These are phyloP conservation scores for Chalara sp. DNA, from an alignment of 2,329 filamentous ascomycete genomes.

Conservation along the genomic window DNA sequence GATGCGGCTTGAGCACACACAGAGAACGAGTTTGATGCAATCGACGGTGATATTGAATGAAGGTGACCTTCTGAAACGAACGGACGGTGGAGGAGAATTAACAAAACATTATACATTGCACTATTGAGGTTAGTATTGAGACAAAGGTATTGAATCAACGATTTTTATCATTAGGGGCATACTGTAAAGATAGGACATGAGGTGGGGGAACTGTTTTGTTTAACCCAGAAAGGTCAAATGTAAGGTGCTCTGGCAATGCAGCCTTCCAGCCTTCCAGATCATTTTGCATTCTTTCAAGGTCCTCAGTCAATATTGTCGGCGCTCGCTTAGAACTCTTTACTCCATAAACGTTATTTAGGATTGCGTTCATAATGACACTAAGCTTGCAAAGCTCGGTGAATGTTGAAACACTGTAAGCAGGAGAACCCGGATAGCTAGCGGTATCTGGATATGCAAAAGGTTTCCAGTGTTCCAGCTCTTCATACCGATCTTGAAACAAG, in stretches of 20 bases:
- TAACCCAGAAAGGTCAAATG: constrained; percentile 26
- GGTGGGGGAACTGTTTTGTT: constrained; percentile 33
- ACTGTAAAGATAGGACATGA: constrained; percentile 36
- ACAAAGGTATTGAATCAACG: not conserved
- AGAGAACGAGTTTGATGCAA: constrained; percentile 33
- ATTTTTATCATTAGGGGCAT: not conserved
- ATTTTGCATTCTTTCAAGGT: constrained; percentile 31
- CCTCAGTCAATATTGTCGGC: constrained; percentile 28
- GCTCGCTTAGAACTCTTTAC: constrained; percentile 33
- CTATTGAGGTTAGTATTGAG: not conserved
- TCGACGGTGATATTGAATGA: constrained; percentile 32
- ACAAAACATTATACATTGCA: constrained; percentile 42
- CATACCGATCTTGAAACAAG: constrained; percentile 40
- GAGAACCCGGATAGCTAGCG: constrained; percentile 27
- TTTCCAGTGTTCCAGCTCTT: constrained; percentile 46
- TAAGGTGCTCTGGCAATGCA: constrained; percentile 35
- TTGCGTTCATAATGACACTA: constrained; percentile 40
- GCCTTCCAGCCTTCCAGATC: constrained; percentile 37
- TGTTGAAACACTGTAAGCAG: constrained; percentile 37
- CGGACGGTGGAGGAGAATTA: constrained; percentile 47
- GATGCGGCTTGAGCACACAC: constrained; percentile 40
- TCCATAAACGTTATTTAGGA: constrained; percentile 38
- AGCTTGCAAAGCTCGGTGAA: constrained; percentile 36
- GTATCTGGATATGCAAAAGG: constrained; percentile 35
- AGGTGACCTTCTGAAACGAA: constrained; percentile 45